Evolutionary conservation across 2,329 filamentous ascomycete species (phyloP), one percentile per base, ranked within the genome.

Genomic region (Endoconidiophora polonica): DNA sequence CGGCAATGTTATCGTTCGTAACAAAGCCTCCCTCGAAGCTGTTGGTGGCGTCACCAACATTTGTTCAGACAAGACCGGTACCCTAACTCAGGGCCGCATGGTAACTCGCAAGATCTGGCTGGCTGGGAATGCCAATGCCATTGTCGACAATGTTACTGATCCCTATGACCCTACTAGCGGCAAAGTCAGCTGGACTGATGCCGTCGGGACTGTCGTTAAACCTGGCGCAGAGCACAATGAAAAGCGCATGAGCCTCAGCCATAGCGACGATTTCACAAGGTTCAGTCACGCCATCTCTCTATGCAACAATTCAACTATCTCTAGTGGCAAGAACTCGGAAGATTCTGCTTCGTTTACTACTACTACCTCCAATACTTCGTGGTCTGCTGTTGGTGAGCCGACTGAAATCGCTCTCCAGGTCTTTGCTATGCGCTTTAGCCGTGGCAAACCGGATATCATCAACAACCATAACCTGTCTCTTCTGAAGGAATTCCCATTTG

Each of bases 381-480:
- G 77, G 76, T 70, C 67, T 40, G 76, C 76, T 18, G 65, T 77
- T 40, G 80, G 79, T 45, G 78, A 83, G 56, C 78, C 79, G 3
- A 86, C 82, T 3, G 81, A 86, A 57, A 83, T 86, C 53, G 81
- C 82, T 9, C 73, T 86, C 14, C 79, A 83, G 55, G 80, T 85
- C 7, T 80, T 86, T 54, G 79, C 81, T 44, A 77, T 79, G 65
- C 76, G 81, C 16, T 84, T 84, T 56, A 69, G 71, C 26, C 69
- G 71, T 53, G 69, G 66, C 47, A 72, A 71, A 59, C 58, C 63
- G 1, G 60, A 64, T 3, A 56, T 70, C 18, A 52, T 66, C 7
- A 57, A 61, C 22, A 59, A 61, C 20, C 62, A 63, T n/a, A 57
- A 60, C 22, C 68, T 70, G 50, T 62, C 64, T 38, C 64, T 79